Conservation (phyloP, 2,329 filamentous ascomycete genomes). For the Cercospora berteroae region DNA sequence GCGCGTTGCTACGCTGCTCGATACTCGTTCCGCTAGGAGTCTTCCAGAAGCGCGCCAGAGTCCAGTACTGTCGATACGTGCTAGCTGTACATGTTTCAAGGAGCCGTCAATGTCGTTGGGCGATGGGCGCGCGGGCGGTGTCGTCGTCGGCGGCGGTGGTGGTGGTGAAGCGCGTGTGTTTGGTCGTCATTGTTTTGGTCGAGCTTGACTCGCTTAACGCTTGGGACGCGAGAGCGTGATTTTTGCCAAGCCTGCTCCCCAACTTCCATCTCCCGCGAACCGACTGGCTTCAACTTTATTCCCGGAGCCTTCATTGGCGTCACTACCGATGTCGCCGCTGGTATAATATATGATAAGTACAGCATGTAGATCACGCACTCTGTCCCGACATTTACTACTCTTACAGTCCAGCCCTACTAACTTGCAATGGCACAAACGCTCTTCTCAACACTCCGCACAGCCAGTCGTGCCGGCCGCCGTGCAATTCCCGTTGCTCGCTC, state of each 20-base stretch:
- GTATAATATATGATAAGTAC: background rate
- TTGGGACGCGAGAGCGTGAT: background rate
- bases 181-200: constrained; percentile 10
- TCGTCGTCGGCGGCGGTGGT: background rate
- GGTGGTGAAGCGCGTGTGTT: constrained; percentile 12
- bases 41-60: constrained; percentile 14
- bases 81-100: constrained; percentile 26
- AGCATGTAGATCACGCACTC: background rate
- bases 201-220: background rate
- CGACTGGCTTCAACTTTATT: constrained; percentile 2
- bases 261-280: background rate
- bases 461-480: constrained; percentile 1
- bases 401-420: background rate
- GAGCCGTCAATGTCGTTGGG: constrained; percentile 13
- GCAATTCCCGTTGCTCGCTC: background rate
- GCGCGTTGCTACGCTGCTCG: constrained; percentile 20
- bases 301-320: background rate
- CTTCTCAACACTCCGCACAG: constrained; percentile 22
- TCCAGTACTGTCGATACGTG: constrained; percentile 13
- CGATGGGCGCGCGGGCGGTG: constrained; percentile 2
- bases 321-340: constrained; percentile 4
- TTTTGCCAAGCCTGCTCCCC: background rate
- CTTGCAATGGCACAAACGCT: constrained; percentile 25
- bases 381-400: background rate
- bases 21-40: constrained; percentile 5